Conservation (phyloP, 495 filamentous ascomycete genomes). For the Xylaria telfairii region DNA sequence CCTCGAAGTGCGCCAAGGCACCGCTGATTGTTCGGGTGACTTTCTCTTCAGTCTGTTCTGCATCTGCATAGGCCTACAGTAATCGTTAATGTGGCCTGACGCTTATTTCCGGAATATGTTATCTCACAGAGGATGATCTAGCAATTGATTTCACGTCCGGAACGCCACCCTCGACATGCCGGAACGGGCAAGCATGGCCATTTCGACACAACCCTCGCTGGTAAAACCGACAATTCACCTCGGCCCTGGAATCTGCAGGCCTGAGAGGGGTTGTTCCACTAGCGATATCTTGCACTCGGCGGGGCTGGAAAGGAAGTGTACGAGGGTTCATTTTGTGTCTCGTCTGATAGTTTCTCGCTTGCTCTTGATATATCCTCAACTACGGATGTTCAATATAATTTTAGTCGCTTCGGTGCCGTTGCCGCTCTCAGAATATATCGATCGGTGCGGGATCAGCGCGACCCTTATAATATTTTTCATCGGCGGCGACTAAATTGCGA, state of each 20-base stretch:
- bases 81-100: not conserved
- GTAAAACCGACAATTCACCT: not conserved
- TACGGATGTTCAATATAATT: not conserved
- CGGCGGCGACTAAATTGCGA: not conserved
- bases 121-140: not conserved
- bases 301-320: conserved; percentile 7
- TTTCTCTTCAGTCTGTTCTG: not conserved
- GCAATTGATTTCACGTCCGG: not conserved
- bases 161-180: not conserved
- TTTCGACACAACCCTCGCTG: conserved; percentile 3
- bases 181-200: not conserved
- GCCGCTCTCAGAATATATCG: not conserved
- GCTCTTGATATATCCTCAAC: not conserved
- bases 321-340: not conserved
- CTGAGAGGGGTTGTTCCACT: not conserved
- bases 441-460: no score
- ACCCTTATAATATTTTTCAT: not conserved
- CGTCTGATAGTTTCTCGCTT: not conserved
- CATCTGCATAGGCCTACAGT: not conserved
- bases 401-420: not conserved
- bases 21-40: conserved; percentile 31
- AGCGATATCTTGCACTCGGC: not conserved
- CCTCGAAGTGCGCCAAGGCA: conserved; percentile 36
- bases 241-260: not conserved
- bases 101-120: not conserved